Base-by-base conservation (phyloP, 495 filamentous ascomycete species). In the Hyaloscypha hepaticicola region DNA sequence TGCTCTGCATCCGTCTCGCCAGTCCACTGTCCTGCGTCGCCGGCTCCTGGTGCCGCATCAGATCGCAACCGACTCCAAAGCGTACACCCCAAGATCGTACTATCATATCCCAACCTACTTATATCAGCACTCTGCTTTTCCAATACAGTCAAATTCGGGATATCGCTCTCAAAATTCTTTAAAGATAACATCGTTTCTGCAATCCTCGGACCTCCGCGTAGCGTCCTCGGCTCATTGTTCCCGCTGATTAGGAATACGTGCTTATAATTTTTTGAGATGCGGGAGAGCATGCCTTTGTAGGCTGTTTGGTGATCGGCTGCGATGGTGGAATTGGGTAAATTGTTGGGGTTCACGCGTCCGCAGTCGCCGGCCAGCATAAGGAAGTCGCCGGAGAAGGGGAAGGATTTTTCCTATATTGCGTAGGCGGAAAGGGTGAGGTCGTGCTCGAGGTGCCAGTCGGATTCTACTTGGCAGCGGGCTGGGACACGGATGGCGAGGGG, bases 71-170 rank as follows among this genome's bases (percentile, higher is more conserved):
- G 57, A 60, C 57, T 60, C 57, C 57, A 60, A 60, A 60, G 57
- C 57, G 57, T 60, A 60, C 57, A 60, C 57, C 57, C 57, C 57
- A 60, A 60, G 48, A 60, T 60, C 33, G 57, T 60, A 60, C 57
- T 49, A 60, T 60, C 57, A 60, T 60, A 60, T 60, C 57, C 57
- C 57, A 60, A 60, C 57, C 57, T 33, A 60, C 33, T 60, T 60
- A 60, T 60, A 60, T 60, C 57, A 60, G 57, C 57, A 60, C 57
- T 60, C 57, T 60, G 57, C 57, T 60, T 60, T 60, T 60, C 57
- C 57, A 58, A 58, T 27, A 58, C 55, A 58, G 55, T 58, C 55
- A 58, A 58, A 33, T 58, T 58, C 55, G 55, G 55, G 55, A 58
- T 58, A 58, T 58, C 55, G 55, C 55, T 58, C 55, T 58, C 55